phyloP scores from a whole-genome alignment of 345 rosid genomes.

The Microcos paniculata region DNA sequence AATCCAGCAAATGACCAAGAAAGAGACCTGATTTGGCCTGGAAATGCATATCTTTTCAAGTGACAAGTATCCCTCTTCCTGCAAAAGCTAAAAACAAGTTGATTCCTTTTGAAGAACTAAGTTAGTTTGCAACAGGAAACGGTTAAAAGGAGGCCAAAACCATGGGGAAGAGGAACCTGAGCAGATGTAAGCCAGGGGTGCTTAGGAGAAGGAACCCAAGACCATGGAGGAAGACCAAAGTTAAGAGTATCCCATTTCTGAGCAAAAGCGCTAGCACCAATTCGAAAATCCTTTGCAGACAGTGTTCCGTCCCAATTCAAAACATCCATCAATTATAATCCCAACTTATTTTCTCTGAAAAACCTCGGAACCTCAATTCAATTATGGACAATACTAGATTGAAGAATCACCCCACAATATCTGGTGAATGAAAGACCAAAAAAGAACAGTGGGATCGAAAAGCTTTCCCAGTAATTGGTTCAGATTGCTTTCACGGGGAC shows the following conservation, averaged over 20 bases:
- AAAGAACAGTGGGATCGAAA: no score
- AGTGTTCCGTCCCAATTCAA: constrained; percentile 60
- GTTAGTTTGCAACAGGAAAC: background rate
- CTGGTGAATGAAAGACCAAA: no score
- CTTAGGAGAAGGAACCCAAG: constrained; percentile 48
- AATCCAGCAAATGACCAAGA: background rate
- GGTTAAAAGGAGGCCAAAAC: background rate
- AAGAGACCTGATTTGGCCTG: constrained; percentile 40
- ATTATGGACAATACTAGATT: no score
- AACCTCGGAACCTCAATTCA: no score
- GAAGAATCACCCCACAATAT: no score
- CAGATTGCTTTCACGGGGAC: no score
- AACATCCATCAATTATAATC: constrained; percentile 17
- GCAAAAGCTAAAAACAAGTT: background rate
- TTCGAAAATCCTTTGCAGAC: constrained; percentile 39
- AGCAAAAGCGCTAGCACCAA: constrained; percentile 46
- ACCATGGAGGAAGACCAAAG: constrained; percentile 52
- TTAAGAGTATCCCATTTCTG: constrained; percentile 51
- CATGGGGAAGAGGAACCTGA: constrained; percentile 29
- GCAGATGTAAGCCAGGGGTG: constrained; percentile 33
- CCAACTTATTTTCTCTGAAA: no score
- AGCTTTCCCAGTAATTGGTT: no score
- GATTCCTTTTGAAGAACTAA: background rate
- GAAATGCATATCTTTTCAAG: constrained; percentile 50
- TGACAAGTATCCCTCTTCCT: constrained; percentile 65